Evolutionary conservation across 495 filamentous ascomycete species (phyloP).

Genomic region (Tuber umbilicatum): DNA sequence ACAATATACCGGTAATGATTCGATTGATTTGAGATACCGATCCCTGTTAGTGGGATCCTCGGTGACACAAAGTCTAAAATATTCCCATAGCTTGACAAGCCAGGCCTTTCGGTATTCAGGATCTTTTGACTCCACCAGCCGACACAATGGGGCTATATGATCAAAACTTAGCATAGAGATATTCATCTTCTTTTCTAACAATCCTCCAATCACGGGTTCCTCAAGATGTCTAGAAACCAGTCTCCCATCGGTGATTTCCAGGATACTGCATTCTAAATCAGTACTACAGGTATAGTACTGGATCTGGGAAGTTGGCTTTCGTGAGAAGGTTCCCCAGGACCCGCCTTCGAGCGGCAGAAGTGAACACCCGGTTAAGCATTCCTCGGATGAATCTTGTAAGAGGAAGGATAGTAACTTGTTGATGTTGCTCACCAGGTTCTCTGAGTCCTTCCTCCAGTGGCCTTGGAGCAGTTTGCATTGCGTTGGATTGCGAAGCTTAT

Average conservation of each 20-base stretch:
- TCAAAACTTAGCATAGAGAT: constrained; percentile 18
- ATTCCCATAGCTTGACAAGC: constrained; percentile 23
- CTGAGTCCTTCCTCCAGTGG: constrained; percentile 12
- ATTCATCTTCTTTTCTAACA: constrained; percentile 12
- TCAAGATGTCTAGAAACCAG: constrained; percentile 5
- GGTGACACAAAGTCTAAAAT: neutral
- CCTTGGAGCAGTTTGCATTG: constrained; percentile 7
- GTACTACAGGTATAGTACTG: neutral
- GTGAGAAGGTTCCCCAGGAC: constrained; percentile 13
- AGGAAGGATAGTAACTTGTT: constrained; percentile 22
- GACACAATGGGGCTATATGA: constrained; percentile 18
- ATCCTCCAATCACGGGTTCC: neutral
- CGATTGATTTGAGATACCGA: constrained; percentile 6
- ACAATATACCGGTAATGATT: constrained; percentile 21
- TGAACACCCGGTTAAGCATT: constrained; percentile 13
- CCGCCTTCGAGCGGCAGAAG: constrained; percentile 19
- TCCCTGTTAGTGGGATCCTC: neutral
- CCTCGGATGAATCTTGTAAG: neutral
- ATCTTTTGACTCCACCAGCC: constrained; percentile 4
- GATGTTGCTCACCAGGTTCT: constrained; percentile 9
- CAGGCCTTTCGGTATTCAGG: constrained; percentile 11
- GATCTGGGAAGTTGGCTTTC: constrained; percentile 1
- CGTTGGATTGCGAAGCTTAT: neutral
- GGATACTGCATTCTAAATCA: constrained; percentile 5
- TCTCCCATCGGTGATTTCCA: constrained; percentile 11